Evolutionary conservation across 257 asterid species (phyloP), one percentile per base, ranked within the genome.

Genomic region (Haberlea rhodopensis): DNA sequence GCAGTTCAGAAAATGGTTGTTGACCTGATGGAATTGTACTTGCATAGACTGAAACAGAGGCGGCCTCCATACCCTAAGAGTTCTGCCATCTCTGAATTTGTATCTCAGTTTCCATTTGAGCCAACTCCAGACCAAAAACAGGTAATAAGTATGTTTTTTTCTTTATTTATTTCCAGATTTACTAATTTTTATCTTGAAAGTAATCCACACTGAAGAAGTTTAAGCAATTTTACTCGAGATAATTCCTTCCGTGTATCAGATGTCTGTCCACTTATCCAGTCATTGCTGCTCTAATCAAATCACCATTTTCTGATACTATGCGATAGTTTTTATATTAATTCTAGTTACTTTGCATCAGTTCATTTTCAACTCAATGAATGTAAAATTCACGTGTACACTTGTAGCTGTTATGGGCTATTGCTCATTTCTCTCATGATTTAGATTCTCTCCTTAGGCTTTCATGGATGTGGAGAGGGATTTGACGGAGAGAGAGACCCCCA

Each of bases 1-100:
- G 99, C 95, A 21, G 92, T 92, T 65, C 99, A 87, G 80, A 92
- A 85, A 76, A 89, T 92, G 97, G 97, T 92, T 53, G 97, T 92
- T 63, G 96, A 92, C 76, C 81, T 92, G 76, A 92, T 92, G 99
- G 99, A 92, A 80, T 58, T 89, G 78, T 92, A 89, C 81, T 76
- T 92, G 76, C 95, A 89, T 63, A 89, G 99, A 73, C 91, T 92
- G 73, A 92, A 84, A 81, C 99, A 89, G 78, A 87, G 75, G 72
- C 81, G 97, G 60, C 94, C 95, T 72, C 86, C 88, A 40, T 92
- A 89, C 72, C 95, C 95, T 52, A 84, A 78, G 69, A 81, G 68
- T 40, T 72, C 79, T 62, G 78, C 87, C 69, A 65, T 80, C 81
- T 82, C 80, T 60, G 94, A 82, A 74, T 92, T 91, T 77, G 85